phyloP scores from a whole-genome alignment of 2,329 filamentous ascomycete species.

The Grosmannia serpens region DNA sequence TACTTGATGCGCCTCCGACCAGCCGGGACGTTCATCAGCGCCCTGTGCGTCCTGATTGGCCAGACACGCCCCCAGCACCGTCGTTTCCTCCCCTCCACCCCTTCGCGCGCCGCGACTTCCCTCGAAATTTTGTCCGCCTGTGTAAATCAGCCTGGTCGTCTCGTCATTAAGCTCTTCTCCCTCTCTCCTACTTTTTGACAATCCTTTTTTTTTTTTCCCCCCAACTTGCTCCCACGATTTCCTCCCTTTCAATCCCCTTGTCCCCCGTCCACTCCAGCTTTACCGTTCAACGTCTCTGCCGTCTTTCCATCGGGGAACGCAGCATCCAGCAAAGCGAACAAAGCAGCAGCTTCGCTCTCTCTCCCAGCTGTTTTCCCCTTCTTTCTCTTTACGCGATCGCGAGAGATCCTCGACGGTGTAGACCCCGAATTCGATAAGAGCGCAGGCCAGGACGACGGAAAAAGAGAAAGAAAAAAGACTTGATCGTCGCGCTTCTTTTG shows the following conservation, averaged over 20 bases:
- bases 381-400: not conserved
- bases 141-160: not conserved
- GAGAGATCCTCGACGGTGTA: not conserved
- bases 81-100: too few relatives aligned
- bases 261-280: too few relatives aligned
- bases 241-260: too few relatives aligned
- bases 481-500: not conserved
- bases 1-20: not conserved
- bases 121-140: not conserved
- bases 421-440: too few relatives aligned
- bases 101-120: slow-evolving; percentile 3
- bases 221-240: too few relatives aligned
- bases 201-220: not conserved
- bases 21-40: not conserved
- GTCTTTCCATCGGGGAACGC: too few relatives aligned
- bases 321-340: too few relatives aligned
- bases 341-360: too few relatives aligned
- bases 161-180: not conserved
- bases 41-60: not conserved
- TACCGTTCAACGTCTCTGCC: too few relatives aligned
- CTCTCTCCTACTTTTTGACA: not conserved
- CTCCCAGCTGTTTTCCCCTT: not conserved
- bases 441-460: not conserved
- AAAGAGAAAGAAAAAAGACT: not conserved
- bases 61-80: not conserved